phyloP scores from a whole-genome alignment of 2,329 filamentous ascomycete genomes.

The Ceratocystis destructans region DNA sequence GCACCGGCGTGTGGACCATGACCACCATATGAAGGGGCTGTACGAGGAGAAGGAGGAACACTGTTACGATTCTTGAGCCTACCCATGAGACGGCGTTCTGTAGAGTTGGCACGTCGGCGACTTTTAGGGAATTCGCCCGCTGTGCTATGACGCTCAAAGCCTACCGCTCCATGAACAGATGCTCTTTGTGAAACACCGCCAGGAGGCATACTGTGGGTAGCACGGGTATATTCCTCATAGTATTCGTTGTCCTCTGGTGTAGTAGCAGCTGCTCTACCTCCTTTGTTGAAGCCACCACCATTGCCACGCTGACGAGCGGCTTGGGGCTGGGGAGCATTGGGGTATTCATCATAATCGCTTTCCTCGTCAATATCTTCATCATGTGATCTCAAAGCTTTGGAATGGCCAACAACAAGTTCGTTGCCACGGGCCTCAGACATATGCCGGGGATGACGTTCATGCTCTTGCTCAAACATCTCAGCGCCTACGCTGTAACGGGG shows the following conservation, averaged over 20 bases:
- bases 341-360: slow-evolving; percentile 9
- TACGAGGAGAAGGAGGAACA: slow-evolving; percentile 16
- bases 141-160: slow-evolving; percentile 15
- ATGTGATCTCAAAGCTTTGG: neutral
- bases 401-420: slow-evolving; percentile 13
- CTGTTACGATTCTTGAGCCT: slow-evolving; percentile 13
- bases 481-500: slow-evolving; percentile 8
- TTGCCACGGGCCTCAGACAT: slow-evolving; percentile 10
- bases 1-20: neutral
- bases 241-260: slow-evolving; percentile 9
- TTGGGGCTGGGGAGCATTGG: neutral
- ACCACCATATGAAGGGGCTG: slow-evolving; percentile 14
- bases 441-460: neutral
- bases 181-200: slow-evolving; percentile 6
- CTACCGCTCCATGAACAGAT: neutral
- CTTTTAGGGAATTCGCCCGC: slow-evolving; percentile 16
- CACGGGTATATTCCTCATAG: slow-evolving; percentile 11
- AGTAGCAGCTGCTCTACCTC: slow-evolving; percentile 8
- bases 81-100: slow-evolving; percentile 7
- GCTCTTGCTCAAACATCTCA: slow-evolving; percentile 9
- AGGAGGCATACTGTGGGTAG: slow-evolving; percentile 8
- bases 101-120: slow-evolving; percentile 14
- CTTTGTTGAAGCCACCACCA: neutral
- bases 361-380: slow-evolving; percentile 18
- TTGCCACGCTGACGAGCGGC: slow-evolving; percentile 3